A percentile compares a stretch with the other conserved stretches of the same genome.
Evolutionary conservation across 345 rosid species (phyloP).

Genomic region (Toxicodendron radicans): DNA sequence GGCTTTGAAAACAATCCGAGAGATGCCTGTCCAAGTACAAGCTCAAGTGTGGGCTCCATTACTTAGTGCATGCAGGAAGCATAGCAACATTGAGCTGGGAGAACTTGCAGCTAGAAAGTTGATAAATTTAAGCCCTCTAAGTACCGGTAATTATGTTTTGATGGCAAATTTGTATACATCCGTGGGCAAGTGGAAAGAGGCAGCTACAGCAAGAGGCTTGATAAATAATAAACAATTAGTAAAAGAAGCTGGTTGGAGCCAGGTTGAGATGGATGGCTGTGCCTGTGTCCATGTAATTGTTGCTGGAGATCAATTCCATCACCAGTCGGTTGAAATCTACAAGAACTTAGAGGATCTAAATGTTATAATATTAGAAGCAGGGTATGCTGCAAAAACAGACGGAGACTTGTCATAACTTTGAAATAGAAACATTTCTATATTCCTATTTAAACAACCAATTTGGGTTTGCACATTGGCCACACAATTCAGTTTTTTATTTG

Average conservation of each 20-base stretch:
- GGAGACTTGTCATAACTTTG: slow-evolving; percentile 15
- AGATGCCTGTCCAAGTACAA: slow-evolving; percentile 17
- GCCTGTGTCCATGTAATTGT: slow-evolving; percentile 20
- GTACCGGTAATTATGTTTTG: slow-evolving; percentile 20
- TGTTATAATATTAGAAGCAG: slow-evolving; percentile 17
- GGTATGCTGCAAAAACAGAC: slow-evolving; percentile 20
- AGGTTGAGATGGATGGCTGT: slow-evolving; percentile 21
- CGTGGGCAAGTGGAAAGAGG: slow-evolving; percentile 35
- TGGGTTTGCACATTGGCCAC: no score
- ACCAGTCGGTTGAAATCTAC: slow-evolving; percentile 14
- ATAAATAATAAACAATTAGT: slow-evolving; percentile 18
- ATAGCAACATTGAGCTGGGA: slow-evolving; percentile 25
- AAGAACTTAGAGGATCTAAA: slow-evolving; percentile 17
- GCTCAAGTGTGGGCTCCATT: slow-evolving; percentile 29
- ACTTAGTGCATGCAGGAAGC: slow-evolving; percentile 32
- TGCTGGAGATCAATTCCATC: slow-evolving; percentile 27
- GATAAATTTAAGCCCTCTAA: slow-evolving; percentile 15
- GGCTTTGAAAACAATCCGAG: slow-evolving; percentile 24
- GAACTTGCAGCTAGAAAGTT: slow-evolving; percentile 26
- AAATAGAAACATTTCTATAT: neutral
- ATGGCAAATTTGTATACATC: slow-evolving; percentile 32
- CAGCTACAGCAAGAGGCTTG: slow-evolving; percentile 22
- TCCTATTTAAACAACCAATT: no score
- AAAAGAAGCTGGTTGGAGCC: slow-evolving; percentile 33
- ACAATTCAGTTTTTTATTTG: no score